Evolutionary conservation across 1,139 yeast genomes (phyloP), one percentile per base, ranked within the genome.

Genomic region (Debaryomycetaceae sp.): DNA sequence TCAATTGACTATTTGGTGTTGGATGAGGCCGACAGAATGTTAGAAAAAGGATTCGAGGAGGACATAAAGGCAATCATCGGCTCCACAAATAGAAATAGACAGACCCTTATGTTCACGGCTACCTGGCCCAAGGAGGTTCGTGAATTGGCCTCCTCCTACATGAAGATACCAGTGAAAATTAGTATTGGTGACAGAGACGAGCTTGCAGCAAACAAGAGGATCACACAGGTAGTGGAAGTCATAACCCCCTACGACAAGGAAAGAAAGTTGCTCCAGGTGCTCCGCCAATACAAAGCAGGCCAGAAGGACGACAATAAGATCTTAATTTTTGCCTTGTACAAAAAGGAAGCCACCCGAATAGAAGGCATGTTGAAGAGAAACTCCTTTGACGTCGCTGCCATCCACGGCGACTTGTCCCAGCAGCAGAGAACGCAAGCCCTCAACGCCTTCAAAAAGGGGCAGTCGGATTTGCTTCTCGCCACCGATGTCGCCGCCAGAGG

Each of bases 401-500:
- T 93, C 51, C 99, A 93, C 62, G 99, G 99, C 48, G 99, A 93
- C 63, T 76, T 93, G 59, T 80, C 89, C 42, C 99, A 93, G 70
- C 85, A 79, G 46, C 98, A 93, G 69, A 85, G 99, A 70, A 86
- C 97, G 4, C 80, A 75, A 54, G 97, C 99, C 2, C 73, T 93
- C 50, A 85, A 83, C 41, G 83, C 84, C 53, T 93, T 93, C 77
- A 95, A 95, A 68, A 65, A 76, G 31, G 99, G 99, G 37, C 77
- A 77, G 43, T 77, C 86, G 48, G 85, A 80, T 57, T 72, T 93
- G 45, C 70, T 93, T 62, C 76, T 93, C 57, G 99, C 99, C 34
- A 93, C 99, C 2, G 99, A 95, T 72, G 99, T 93, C 45, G 99
- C 99, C 39, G 31, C 31, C 8, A 27, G 99, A 72, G 99, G 99